Base-by-base conservation (phyloP, 2,329 filamentous ascomycete genomes). In the Verticillium longisporum region DNA sequence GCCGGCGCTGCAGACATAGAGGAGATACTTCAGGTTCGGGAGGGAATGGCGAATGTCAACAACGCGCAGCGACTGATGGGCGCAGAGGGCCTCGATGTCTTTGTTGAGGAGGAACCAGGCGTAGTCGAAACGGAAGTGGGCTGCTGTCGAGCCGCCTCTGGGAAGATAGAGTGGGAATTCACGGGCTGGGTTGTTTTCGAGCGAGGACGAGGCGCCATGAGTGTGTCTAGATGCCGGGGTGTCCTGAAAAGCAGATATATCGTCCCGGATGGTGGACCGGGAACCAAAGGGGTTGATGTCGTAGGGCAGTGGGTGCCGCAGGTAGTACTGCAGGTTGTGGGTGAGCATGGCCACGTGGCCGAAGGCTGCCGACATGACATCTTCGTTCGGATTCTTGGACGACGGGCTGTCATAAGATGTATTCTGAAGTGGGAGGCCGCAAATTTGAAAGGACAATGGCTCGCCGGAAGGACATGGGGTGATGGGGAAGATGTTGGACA, bases 41-140 rank as follows among this genome's bases (percentile, higher is more conserved):
- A 98, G 77, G 0, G 94, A 96, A 67, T 98, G 92, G 4, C 95
- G 85, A 18, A 97, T 92, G 69, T 99, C 95, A 64, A 97, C 83
- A 1, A 96, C 88, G 56, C 88, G 87, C 13, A 97, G 78, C 0
- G 89, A 89, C 66, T 92, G 87, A 1, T 81, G 79, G 3, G 79
- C 76, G 62, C 85, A 88, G 3, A 88, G 77, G 0, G 80, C 75
- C 68, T 98, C 93, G 61, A 99, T 93, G 70, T 98, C 81, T 75
- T 98, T 97, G 77, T 98, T 98, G 14, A 99, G 82, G n/a, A 98
- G 78, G 69, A 98, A 99, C 71, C 97, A 95, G 11, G 83, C 95
- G 72, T 98, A 99, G 68, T 98, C 94, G 73, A 98, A 98, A 2
- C 94, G 88, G 77, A 94, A 98, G 55, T 92, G 86, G 0, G 92